phyloP scores from a whole-genome alignment of 2,329 filamentous ascomycete genomes.

The Aureobasidium sp. region DNA sequence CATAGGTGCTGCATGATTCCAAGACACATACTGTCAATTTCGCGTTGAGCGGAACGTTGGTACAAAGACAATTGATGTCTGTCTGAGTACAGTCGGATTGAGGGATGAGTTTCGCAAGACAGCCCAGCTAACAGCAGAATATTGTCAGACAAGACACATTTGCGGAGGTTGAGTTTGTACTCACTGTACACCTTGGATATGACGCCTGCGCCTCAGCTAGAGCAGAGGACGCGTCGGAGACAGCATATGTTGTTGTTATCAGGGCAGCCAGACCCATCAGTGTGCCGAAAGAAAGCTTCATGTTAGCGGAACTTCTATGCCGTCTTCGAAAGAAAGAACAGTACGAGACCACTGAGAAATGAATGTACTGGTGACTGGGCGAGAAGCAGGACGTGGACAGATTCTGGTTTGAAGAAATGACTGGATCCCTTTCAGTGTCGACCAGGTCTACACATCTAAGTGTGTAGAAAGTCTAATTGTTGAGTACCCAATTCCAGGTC shows the following conservation, averaged over 20 bases:
- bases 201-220: conserved; percentile 1
- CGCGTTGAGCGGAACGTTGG: conserved; percentile 22
- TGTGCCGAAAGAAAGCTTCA: not conserved
- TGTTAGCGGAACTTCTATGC: not conserved
- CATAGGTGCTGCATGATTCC: conserved; percentile 12
- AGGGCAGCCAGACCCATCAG: not conserved
- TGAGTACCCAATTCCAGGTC: not conserved
- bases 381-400: not conserved
- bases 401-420: not conserved
- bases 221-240: not conserved
- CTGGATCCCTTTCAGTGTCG: no score
- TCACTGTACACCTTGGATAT: conserved; percentile 14
- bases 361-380: conserved; percentile 15
- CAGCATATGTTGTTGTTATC: not conserved
- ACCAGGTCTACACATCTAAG: not conserved
- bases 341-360: not conserved
- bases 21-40: conserved; percentile 22
- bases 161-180: not conserved
- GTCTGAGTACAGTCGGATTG: conserved; percentile 25
- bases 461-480: not conserved
- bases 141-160: not conserved
- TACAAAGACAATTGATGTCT: conserved; percentile 27
- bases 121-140: conserved; percentile 22
- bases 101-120: conserved; percentile 24
- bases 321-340: not conserved